Conservation (phyloP, 2,329 filamentous ascomycete species). For the Alternaria sp. region DNA sequence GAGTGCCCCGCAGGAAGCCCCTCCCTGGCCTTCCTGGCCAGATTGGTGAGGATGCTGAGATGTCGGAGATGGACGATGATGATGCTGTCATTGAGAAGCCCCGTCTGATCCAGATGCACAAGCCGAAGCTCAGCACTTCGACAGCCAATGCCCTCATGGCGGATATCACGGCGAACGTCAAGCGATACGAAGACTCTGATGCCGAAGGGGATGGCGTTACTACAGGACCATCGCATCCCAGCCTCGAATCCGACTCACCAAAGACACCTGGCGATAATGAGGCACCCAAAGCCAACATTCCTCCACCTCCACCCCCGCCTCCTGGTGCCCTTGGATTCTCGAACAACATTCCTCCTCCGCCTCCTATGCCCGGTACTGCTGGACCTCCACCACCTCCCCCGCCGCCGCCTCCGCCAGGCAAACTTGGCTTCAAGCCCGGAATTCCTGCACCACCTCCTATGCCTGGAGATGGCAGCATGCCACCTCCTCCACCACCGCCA, state of each 20-base stretch:
- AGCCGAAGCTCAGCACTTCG: slow-evolving; percentile 68
- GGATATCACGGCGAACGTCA: slow-evolving; percentile 78
- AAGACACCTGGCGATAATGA: slow-evolving; percentile 67
- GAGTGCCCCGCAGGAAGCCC: slow-evolving; percentile 47
- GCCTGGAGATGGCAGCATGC: slow-evolving; percentile 54
- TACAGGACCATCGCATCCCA: slow-evolving; percentile 77
- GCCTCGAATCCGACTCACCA: slow-evolving; percentile 73
- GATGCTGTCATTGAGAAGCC: slow-evolving; percentile 77
- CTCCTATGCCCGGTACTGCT: slow-evolving; percentile 56
- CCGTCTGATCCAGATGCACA: slow-evolving; percentile 76
- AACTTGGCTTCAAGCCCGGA: slow-evolving; percentile 48
- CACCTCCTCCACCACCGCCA: slow-evolving; percentile 62
- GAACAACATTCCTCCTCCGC: slow-evolving; percentile 50
- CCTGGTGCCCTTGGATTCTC: slow-evolving; percentile 48
- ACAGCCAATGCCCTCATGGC: slow-evolving; percentile 71
- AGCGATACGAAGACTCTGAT: slow-evolving; percentile 74
- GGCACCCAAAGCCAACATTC: slow-evolving; percentile 49
- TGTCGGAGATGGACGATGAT: slow-evolving; percentile 52
- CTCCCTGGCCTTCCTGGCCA: slow-evolving; percentile 42
- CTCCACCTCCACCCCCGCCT: slow-evolving; percentile 54
- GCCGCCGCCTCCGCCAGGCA: slow-evolving; percentile 57
- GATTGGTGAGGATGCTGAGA: slow-evolving; percentile 46
- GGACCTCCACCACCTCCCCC: slow-evolving; percentile 57
- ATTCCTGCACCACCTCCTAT: slow-evolving; percentile 58
- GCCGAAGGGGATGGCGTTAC: slow-evolving; percentile 74